Percentiles rank a stretch among this genome's conserved stretches.
Conservation (phyloP, 2,329 filamentous ascomycete species). For the Fonsecaea multimorphosa region DNA sequence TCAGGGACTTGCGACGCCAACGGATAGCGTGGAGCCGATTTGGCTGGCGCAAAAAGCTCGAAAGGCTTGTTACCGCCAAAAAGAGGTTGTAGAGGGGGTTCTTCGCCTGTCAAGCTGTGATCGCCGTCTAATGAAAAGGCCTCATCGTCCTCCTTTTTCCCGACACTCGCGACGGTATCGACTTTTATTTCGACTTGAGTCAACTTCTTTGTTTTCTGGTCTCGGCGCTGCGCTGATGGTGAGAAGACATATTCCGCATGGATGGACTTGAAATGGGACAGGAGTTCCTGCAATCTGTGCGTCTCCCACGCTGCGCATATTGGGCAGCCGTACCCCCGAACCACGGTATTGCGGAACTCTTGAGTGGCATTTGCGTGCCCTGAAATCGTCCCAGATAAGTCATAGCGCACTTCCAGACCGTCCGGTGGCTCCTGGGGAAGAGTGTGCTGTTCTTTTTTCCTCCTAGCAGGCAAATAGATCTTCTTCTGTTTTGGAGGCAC, state of each 20-base stretch:
- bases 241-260: constrained; percentile 37
- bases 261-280: constrained; percentile 36
- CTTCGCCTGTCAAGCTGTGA: constrained; percentile 27
- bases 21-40: constrained; percentile 22
- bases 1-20: constrained; percentile 31
- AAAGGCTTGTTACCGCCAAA: not conserved
- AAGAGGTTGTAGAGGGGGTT: constrained; percentile 7
- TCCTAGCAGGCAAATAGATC: not conserved
- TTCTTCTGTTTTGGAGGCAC: constrained; percentile 3
- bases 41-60: not conserved
- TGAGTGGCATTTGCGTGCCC: not conserved
- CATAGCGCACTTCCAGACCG: constrained; percentile 29
- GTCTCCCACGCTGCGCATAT: constrained; percentile 28
- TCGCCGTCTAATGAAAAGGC: constrained; percentile 22
- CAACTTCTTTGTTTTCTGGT: constrained; percentile 13
- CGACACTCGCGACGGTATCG: constrained; percentile 3
- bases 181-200: constrained; percentile 33
- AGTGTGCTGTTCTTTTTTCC: constrained; percentile 7
- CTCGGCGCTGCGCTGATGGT: constrained; percentile 24
- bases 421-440: not conserved
- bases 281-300: constrained; percentile 30
- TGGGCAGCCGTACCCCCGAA: constrained; percentile 37
- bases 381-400: constrained; percentile 10
- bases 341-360: constrained; percentile 21
- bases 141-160: constrained; percentile 22